These are phyloP conservation scores for Tremella yokohamensis DNA, from an alignment of 768 basidiomycete species.

Conservation along the genomic window DNA sequence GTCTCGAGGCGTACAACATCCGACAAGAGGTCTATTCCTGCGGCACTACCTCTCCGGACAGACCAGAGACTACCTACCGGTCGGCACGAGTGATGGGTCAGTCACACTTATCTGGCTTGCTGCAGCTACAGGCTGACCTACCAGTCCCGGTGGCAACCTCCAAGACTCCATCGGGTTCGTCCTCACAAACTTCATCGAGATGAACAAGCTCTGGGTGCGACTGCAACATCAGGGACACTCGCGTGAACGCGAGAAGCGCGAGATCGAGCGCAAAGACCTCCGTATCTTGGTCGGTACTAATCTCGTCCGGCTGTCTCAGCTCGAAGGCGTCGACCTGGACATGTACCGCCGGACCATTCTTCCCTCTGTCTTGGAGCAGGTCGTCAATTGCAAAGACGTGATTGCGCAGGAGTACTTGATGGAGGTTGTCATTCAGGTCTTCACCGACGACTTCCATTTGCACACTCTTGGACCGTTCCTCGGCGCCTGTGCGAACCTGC, in stretches of 20 bases:
- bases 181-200: conserved; percentile 97
- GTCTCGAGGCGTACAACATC: conserved; percentile 94
- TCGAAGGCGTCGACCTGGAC: conserved; percentile 92
- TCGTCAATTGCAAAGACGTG: conserved; percentile 96
- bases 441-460: conserved; percentile 97
- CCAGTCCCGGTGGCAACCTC: conserved; percentile 77
- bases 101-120: conserved; percentile 16
- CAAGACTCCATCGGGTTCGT: conserved; percentile 95
- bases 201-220: conserved; percentile 99
- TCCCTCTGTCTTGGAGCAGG: conserved; percentile 90
- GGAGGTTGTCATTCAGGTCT: conserved; percentile 99
- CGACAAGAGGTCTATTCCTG: conserved; percentile 91
- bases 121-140: conserved; percentile 3
- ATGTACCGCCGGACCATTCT: conserved; percentile 83
- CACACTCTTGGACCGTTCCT: conserved; percentile 95
- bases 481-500: conserved; percentile 89
- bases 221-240: conserved; percentile 97
- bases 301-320: conserved; percentile 86
- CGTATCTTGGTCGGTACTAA: conserved; percentile 97
- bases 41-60: conserved; percentile 96
- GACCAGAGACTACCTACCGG: conserved; percentile 89
- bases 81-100: conserved; percentile 79
- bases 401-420: conserved; percentile 99
- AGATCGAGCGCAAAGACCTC: conserved; percentile 89
- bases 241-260: conserved; percentile 92